Base-by-base conservation (phyloP, 2,329 filamentous ascomycete genomes). In the Moelleriella libera region DNA sequence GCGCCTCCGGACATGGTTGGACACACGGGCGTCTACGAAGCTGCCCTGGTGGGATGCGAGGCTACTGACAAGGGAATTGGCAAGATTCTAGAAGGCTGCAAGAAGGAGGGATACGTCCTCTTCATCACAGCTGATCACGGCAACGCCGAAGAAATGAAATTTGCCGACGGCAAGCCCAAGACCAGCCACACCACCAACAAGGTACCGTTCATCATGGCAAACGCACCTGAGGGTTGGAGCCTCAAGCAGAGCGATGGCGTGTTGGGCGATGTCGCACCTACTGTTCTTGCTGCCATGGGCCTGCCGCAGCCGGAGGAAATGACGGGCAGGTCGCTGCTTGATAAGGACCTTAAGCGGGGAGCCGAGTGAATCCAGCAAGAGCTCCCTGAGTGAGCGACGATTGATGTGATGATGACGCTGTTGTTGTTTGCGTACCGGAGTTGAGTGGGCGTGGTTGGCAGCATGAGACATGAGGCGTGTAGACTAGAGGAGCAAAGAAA, bases 81-180 rank as follows among this genome's bases (percentile, higher is more conserved):
- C 59, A 80, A 83, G 64, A 89, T 98, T 58, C 88, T 87, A 60
- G 89, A 97, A 60, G 83, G 82, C 45, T 97, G 90, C 78, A 94
- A 94, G 77, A 82, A 92, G 74, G 77, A 90, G 63, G 84, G 83
- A 53, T 98, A 98, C 65, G 74, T 92, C 49, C 80, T 98, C 43
- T 97, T 97, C 72, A 84, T 98, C 66, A 98, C 92, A 5, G 76
- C 90, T 31, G 92, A 98, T 67, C 92, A 98, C 69, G 92, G 89
- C 60, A 98, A 98, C 62, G 92, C 92, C 49, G 92, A 98, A 72
- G 92, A 98, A 74, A 98, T 98, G 92, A 84, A 97, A 68, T 97
- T 88, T 63, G 72, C 86, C 57, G 86, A 96, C 64, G 88, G 89
- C 64, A 94, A 88, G 63, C 92, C 92, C 58, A 98, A 98, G 80